Conservation (phyloP, 2,329 filamentous ascomycete genomes). For the Geoglossum cookeanum region DNA sequence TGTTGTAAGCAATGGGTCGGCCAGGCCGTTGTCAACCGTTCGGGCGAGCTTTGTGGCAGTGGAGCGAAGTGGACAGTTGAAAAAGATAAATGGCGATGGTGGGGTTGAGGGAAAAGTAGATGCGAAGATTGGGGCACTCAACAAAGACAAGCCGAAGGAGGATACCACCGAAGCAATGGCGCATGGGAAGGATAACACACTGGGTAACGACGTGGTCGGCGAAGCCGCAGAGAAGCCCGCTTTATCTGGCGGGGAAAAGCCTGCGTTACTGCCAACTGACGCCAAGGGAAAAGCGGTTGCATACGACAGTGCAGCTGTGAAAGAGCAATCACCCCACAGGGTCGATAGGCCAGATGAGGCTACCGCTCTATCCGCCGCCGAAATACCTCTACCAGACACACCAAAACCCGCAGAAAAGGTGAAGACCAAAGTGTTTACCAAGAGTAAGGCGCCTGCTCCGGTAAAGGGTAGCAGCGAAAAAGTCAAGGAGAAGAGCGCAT, state of each 20-base stretch:
- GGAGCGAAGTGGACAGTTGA: constrained; percentile 3
- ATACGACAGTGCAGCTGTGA: background rate
- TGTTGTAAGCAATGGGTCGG: background rate
- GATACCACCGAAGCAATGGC: background rate
- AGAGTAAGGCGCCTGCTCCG: background rate
- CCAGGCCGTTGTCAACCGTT: constrained; percentile 1
- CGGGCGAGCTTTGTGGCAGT: constrained; percentile 5
- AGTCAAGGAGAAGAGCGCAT: background rate
- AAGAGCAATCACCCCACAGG: background rate
- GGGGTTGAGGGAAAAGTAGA: background rate
- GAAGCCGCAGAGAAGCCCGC: background rate
- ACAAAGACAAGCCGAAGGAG: background rate
- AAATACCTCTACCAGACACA: constrained; percentile 1
- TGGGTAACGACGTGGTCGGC: background rate
- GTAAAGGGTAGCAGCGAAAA: background rate
- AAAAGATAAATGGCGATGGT: background rate
- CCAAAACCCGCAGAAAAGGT: background rate
- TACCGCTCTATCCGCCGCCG: background rate
- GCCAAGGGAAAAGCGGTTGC: background rate
- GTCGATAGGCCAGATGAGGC: background rate
- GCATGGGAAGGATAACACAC: background rate
- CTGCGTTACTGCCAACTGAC: background rate
- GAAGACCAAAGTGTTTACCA: background rate
- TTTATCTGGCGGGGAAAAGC: background rate
- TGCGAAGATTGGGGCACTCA: background rate